phyloP scores from a whole-genome alignment of 371 early-diverging fungal genomes.

The Mortierella sp. region DNA sequence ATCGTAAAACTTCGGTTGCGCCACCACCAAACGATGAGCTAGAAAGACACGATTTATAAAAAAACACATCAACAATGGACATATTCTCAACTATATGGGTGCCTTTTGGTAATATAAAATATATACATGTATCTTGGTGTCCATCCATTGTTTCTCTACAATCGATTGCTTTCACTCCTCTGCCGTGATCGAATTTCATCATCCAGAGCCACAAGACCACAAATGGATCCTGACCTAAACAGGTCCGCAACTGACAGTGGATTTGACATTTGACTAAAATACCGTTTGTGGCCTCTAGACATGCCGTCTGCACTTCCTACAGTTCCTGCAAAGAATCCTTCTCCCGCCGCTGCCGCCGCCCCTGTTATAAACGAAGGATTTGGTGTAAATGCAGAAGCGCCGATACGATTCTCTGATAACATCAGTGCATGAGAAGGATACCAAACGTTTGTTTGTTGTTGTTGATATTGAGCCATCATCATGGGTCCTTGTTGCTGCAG shows the following conservation, averaged over 20 bases:
- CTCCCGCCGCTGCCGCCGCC: not conserved
- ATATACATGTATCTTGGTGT: not conserved
- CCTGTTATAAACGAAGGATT: not conserved
- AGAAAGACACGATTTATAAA: too few relatives aligned
- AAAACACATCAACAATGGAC: too few relatives aligned
- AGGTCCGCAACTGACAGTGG: slow-evolving; percentile 45
- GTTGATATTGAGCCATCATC: slow-evolving; percentile 23
- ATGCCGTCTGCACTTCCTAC: slow-evolving; percentile 7
- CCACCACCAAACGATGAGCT: too few relatives aligned
- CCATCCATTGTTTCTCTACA: slow-evolving; percentile 12
- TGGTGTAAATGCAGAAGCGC: not conserved
- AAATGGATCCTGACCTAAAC: slow-evolving; percentile 46
- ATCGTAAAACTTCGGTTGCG: not conserved
- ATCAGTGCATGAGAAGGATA: slow-evolving; percentile 15
- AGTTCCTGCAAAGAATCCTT: not conserved
- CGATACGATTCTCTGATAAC: slow-evolving; percentile 15
- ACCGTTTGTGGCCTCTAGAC: slow-evolving; percentile 47
- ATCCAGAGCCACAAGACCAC: slow-evolving; percentile 52
- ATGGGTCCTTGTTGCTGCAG: slow-evolving; percentile 27
- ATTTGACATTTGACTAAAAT: slow-evolving; percentile 53
- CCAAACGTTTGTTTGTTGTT: slow-evolving; percentile 6
- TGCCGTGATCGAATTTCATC: slow-evolving; percentile 54
- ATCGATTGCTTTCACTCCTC: slow-evolving; percentile 48
- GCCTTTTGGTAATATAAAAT: not conserved
- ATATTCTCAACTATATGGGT: too few relatives aligned